Percentiles rank a stretch among this genome's conserved stretches.
phyloP scores from a whole-genome alignment of 768 basidiomycete genomes.

The Pisolithus tinctorius region DNA sequence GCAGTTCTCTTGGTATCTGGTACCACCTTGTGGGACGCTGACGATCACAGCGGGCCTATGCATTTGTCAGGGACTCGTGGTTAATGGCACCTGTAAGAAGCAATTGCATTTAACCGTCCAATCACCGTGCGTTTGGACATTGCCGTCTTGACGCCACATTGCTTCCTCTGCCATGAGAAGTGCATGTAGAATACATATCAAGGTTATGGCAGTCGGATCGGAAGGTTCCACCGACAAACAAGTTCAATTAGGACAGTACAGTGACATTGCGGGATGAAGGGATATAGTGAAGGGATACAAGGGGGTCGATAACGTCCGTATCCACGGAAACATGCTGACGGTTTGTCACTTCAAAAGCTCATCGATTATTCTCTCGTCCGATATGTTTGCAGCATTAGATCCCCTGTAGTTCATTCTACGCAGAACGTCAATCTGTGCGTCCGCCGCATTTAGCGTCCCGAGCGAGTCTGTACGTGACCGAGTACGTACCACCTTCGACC shows the following conservation, averaged over 20 bases:
- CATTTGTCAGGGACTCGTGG: background rate
- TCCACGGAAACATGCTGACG: constrained; percentile 21
- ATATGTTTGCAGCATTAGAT: constrained; percentile 69
- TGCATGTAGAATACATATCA: constrained; percentile 1
- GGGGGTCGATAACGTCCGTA: constrained; percentile 13
- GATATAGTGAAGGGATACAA: constrained; percentile 17
- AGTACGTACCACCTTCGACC: constrained; percentile 74
- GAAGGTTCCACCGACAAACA: constrained; percentile 8
- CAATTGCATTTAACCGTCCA: background rate
- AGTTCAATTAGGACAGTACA: constrained; percentile 19
- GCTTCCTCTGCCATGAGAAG: background rate
- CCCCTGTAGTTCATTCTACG: constrained; percentile 85
- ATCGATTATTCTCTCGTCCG: constrained; percentile 80
- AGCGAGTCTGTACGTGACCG: background rate
- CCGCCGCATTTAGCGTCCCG: constrained; percentile 1
- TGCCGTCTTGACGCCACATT: constrained; percentile 1
- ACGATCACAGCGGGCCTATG: background rate
- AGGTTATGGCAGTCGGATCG: constrained; percentile 5
- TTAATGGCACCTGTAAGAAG: background rate
- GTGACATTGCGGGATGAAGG: constrained; percentile 10
- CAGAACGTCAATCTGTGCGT: constrained; percentile 73
- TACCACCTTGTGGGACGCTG: background rate
- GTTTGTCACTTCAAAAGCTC: constrained; percentile 62
- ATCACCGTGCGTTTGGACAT: constrained; percentile 1
- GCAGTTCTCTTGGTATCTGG: background rate